Percentiles rank a stretch among this genome's conserved stretches.
These are phyloP conservation scores for Inga oerstediana DNA, from an alignment of 306 rosid species.

Conservation along the genomic window DNA sequence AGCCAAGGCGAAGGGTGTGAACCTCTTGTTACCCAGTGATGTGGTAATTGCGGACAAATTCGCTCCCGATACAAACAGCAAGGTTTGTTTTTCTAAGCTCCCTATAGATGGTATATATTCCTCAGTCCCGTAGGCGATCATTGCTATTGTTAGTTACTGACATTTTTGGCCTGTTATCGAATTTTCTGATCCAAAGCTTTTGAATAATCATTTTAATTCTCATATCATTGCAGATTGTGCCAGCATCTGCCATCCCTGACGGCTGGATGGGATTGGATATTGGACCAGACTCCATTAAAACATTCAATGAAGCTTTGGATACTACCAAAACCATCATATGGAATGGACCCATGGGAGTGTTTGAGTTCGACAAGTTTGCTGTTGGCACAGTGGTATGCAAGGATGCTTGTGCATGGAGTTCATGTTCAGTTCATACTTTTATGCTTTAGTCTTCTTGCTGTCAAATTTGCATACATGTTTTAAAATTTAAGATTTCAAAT, in stretches of 20 bases:
- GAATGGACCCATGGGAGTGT: constrained; percentile 99
- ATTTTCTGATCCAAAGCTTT: constrained; percentile 9
- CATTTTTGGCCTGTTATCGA: neutral
- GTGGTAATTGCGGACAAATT: constrained; percentile 95
- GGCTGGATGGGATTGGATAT: constrained; percentile 99
- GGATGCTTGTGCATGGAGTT: neutral
- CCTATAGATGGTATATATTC: constrained; percentile 27
- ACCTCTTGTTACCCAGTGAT: constrained; percentile 88
- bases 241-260: constrained; percentile 93
- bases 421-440: constrained; percentile 11
- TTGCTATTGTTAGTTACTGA: neutral
- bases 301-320: constrained; percentile 83
- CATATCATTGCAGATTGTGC: constrained; percentile 67
- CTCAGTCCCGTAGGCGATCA: neutral
- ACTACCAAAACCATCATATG: constrained; percentile 92
- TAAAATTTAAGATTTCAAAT: neutral
- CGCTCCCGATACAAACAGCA: constrained; percentile 99
- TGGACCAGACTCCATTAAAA: constrained; percentile 91
- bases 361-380: constrained; percentile 96
- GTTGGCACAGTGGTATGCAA: constrained; percentile 87
- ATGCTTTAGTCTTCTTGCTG: constrained; percentile 4
- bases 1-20: constrained; percentile 96
- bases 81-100: constrained; percentile 59
- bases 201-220: constrained; percentile 23
- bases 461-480: neutral